Percentiles rank a stretch among this genome's conserved stretches.
Evolutionary conservation across 768 basidiomycete species (phyloP).

Genomic region (Trametes villosa): DNA sequence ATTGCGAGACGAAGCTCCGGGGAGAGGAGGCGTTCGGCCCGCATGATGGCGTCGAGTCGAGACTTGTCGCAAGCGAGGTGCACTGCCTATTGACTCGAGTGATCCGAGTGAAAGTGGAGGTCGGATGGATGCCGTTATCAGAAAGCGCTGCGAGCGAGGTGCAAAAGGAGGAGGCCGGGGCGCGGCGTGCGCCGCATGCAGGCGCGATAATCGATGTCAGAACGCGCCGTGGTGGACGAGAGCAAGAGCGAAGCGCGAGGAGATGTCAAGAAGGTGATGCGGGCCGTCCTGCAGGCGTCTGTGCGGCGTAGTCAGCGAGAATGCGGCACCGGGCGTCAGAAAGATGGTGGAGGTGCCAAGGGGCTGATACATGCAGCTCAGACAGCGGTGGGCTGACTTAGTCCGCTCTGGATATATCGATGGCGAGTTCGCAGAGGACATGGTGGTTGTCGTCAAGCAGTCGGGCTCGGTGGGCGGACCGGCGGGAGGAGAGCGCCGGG

Average conservation of each 20-base stretch:
- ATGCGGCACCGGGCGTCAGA: neutral
- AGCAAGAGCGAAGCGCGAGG: neutral
- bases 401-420: neutral
- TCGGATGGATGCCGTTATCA: neutral
- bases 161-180: too few relatives aligned
- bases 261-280: conserved; percentile 19
- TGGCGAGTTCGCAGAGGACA: neutral
- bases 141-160: neutral
- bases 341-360: conserved; percentile 16
- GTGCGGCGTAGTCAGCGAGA: conserved; percentile 11
- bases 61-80: neutral
- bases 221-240: neutral
- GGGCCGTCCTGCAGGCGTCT: conserved; percentile 11
- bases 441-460: neutral
- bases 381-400: neutral
- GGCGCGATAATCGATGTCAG: neutral
- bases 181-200: neutral
- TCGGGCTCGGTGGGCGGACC: neutral
- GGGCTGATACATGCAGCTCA: conserved; percentile 1
- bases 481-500: neutral
- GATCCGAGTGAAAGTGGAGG: neutral
- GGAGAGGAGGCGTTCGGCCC: too few relatives aligned
- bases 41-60: neutral
- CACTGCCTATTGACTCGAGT: conserved; percentile 9
- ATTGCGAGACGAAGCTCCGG: neutral